A percentile compares a stretch with the other conserved stretches of the same genome.
Evolutionary conservation across 2,329 filamentous ascomycete species (phyloP).

Genomic region (Clonostachys sp.): DNA sequence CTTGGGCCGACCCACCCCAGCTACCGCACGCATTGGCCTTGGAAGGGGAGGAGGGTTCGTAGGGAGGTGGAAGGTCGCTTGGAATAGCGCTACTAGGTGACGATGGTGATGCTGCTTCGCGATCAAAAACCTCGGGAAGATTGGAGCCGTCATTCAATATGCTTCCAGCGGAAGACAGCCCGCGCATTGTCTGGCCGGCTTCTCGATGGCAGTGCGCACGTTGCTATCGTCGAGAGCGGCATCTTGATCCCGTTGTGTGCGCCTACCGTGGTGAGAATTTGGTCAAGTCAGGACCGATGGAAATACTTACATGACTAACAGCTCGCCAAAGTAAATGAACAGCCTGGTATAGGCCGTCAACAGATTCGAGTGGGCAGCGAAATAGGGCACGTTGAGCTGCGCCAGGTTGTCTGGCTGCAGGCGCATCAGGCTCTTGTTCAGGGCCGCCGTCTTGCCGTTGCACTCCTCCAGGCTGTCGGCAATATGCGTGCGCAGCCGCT

Average conservation of each 20-base stretch:
- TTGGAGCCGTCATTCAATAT: too few species aligned
- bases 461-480: slow-evolving; percentile 18
- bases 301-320: slow-evolving; percentile 17
- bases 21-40: too few species aligned
- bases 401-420: slow-evolving; percentile 16
- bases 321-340: slow-evolving; percentile 12
- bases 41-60: too few species aligned
- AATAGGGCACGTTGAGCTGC: slow-evolving; percentile 14
- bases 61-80: too few species aligned
- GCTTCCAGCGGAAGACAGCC: too few species aligned
- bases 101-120: too few species aligned
- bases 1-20: too few species aligned
- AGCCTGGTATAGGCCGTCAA: slow-evolving; percentile 14
- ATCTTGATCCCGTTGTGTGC: slow-evolving; percentile 18
- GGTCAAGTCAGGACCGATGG: too few species aligned
- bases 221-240: slow-evolving; percentile 8
- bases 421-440: slow-evolving; percentile 26
- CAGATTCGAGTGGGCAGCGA: slow-evolving; percentile 14
- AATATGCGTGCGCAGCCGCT: slow-evolving; percentile 17
- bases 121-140: too few species aligned
- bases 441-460: slow-evolving; percentile 15
- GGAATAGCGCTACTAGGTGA: too few species aligned
- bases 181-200: too few species aligned
- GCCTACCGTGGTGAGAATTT: too few species aligned
- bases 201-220: slow-evolving; percentile 11